phyloP scores from a whole-genome alignment of 2,329 filamentous ascomycete genomes.

The Aspergillus luchuensis region DNA sequence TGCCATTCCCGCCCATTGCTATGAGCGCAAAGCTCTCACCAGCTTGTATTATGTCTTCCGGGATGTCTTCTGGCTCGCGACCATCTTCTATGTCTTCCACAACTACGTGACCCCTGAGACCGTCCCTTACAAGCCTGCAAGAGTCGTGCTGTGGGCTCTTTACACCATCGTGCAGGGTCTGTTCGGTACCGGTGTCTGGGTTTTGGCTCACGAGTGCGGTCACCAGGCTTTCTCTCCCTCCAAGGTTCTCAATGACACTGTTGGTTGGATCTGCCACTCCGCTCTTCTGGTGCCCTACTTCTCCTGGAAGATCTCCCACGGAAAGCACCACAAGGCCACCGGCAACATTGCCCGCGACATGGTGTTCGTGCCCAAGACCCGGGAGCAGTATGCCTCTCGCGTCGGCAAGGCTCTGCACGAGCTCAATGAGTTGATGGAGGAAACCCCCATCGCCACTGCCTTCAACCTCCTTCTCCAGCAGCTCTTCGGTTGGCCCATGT shows the following conservation, averaged over 20 bases:
- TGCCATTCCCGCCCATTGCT: constrained; percentile 98
- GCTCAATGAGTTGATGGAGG: constrained; percentile 85
- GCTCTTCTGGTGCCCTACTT: constrained; percentile 92
- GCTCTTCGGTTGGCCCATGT: constrained; percentile 89
- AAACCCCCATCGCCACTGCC: constrained; percentile 84
- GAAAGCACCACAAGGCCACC: constrained; percentile 99
- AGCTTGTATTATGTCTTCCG: constrained; percentile 82
- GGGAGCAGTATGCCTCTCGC: constrained; percentile 75
- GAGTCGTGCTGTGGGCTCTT: constrained; percentile 65
- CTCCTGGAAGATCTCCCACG: constrained; percentile 98
- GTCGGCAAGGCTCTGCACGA: constrained; percentile 77
- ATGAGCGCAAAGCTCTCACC: constrained; percentile 75
- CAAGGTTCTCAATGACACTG: constrained; percentile 84
- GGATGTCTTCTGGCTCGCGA: constrained; percentile 70
- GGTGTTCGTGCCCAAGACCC: constrained; percentile 96
- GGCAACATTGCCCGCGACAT: constrained; percentile 97
- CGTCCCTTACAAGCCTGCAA: constrained; percentile 68
- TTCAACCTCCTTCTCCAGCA: constrained; percentile 78
- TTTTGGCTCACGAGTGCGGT: constrained; percentile 95
- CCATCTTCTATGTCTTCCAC: constrained; percentile 85
- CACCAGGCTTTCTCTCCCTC: constrained; percentile 96
- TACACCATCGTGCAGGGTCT: constrained; percentile 86
- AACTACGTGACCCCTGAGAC: constrained; percentile 84
- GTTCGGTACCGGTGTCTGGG: constrained; percentile 92
- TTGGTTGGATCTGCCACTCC: constrained; percentile 90